These are phyloP conservation scores for Colletotrichum lupini DNA, from an alignment of 2,329 filamentous ascomycete genomes.

Conservation along the genomic window DNA sequence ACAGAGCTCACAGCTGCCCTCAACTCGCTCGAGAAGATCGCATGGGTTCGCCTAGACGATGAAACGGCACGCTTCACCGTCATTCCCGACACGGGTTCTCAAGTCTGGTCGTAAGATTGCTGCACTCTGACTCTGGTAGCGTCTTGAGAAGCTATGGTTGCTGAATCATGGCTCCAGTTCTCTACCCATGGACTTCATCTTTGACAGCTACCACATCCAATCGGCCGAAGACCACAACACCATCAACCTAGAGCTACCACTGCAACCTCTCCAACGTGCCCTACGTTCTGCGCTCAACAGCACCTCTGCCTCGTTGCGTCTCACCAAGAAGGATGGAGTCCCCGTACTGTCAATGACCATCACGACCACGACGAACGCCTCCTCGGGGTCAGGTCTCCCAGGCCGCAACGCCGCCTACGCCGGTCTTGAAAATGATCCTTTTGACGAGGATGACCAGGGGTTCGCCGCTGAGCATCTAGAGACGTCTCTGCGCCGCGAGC, in stretches of 20 bases:
- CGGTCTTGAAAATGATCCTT: conserved; percentile 48
- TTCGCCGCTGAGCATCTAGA: conserved; percentile 64
- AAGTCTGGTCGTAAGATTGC: conserved; percentile 88
- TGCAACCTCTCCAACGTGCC: conserved; percentile 89
- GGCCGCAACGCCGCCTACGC: conserved; percentile 37
- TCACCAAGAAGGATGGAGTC: conserved; percentile 91
- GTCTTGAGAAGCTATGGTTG: not conserved
- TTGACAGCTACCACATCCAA: conserved; percentile 85
- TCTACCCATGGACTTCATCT: conserved; percentile 82
- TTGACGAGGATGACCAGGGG: conserved; percentile 55
- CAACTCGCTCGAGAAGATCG: conserved; percentile 80
- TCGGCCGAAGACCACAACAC: conserved; percentile 85
- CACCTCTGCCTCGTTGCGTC: conserved; percentile 82
- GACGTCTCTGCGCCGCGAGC: conserved; percentile 72
- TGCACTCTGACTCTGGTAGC: not conserved
- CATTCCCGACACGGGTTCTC: conserved; percentile 92
- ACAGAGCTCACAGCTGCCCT: conserved; percentile 73
- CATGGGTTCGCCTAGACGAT: conserved; percentile 90
- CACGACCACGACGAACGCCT: conserved; percentile 74
- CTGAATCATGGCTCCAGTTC: conserved; percentile 52
- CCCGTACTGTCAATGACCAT: conserved; percentile 93
- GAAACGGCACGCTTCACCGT: conserved; percentile 93
- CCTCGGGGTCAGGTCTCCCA: conserved; percentile 44
- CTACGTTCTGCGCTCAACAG: conserved; percentile 88
- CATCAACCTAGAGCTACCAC: conserved; percentile 95